phyloP scores from a whole-genome alignment of 83 land plant genomes.

The Isoetes engelmannii region DNA sequence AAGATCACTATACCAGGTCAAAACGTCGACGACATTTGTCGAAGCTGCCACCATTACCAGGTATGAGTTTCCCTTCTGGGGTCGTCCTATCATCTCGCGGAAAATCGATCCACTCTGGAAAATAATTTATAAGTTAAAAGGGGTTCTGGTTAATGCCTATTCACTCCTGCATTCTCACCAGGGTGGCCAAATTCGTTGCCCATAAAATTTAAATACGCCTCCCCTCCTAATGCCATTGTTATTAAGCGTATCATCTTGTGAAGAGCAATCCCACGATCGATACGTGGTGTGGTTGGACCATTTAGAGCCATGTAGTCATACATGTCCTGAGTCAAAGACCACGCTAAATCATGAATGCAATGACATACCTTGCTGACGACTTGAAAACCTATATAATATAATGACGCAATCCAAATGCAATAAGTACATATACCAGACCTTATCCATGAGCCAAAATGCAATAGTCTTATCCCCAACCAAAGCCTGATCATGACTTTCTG shows the following conservation, averaged over 20 bases:
- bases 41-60: slow-evolving; percentile 67
- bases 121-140: not conserved
- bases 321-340: slow-evolving; percentile 55
- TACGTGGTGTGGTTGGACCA: slow-evolving; percentile 59
- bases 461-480: slow-evolving; percentile 92
- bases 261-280: slow-evolving; percentile 91
- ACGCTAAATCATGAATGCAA: not conserved
- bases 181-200: slow-evolving; percentile 99
- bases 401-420: not conserved
- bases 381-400: not conserved
- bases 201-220: slow-evolving; percentile 90
- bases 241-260: slow-evolving; percentile 92
- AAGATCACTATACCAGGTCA: slow-evolving; percentile 57
- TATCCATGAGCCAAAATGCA: slow-evolving; percentile 97
- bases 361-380: not conserved
- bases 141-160: not conserved
- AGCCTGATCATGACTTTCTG: slow-evolving; percentile 97
- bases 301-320: slow-evolving; percentile 86
- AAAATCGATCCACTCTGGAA: slow-evolving; percentile 91
- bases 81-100: slow-evolving; percentile 73
- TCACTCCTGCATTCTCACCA: slow-evolving; percentile 28
- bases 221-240: slow-evolving; percentile 92
- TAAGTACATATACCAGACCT: slow-evolving; percentile 33
- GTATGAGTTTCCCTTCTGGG: slow-evolving; percentile 57
- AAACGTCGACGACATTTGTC: slow-evolving; percentile 91